Evolutionary conservation across 352 stramenopile species (phyloP).

Genomic region (Phytophthora chlamydospora): DNA sequence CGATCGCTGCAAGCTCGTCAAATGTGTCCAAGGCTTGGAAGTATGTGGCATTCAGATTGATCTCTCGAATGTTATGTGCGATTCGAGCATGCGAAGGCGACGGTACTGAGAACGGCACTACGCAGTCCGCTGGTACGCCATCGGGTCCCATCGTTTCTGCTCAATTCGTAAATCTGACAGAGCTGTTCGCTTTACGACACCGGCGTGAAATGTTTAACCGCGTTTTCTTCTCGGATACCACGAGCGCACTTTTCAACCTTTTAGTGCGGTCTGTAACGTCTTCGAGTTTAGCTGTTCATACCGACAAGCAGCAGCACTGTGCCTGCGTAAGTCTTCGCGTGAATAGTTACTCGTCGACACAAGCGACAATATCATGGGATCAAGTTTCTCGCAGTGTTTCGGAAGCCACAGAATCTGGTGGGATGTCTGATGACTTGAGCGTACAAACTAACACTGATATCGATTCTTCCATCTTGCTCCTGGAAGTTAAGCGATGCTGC

Average conservation of each 20-base stretch:
- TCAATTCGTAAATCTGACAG: conserved; percentile 32
- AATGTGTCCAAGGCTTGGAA: conserved; percentile 32
- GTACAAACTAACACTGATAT: neutral
- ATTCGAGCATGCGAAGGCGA: neutral
- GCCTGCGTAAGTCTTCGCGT: conserved; percentile 15
- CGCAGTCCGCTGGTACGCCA: conserved; percentile 5
- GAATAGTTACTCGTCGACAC: conserved; percentile 39
- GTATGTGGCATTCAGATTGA: conserved; percentile 36
- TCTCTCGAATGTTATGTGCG: conserved; percentile 24
- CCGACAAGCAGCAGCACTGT: neutral
- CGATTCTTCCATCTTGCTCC: conserved; percentile 11
- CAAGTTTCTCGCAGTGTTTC: neutral
- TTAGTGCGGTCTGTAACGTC: conserved; percentile 11
- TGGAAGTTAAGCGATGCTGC: conserved; percentile 20
- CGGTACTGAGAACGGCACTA: neutral
- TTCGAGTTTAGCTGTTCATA: no score
- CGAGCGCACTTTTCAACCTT: conserved; percentile 37
- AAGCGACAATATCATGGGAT: conserved; percentile 43
- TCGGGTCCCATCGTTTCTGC: conserved; percentile 9
- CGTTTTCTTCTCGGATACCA: conserved; percentile 46
- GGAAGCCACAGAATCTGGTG: neutral
- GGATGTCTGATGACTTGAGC: neutral
- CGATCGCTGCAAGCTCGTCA: conserved; percentile 20
- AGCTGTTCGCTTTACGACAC: conserved; percentile 39
- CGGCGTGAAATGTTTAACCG: conserved; percentile 36